Percentiles rank a stretch among this genome's conserved stretches.
Conservation (phyloP, 208 protist species). For the Trypanosoma melophagium region DNA sequence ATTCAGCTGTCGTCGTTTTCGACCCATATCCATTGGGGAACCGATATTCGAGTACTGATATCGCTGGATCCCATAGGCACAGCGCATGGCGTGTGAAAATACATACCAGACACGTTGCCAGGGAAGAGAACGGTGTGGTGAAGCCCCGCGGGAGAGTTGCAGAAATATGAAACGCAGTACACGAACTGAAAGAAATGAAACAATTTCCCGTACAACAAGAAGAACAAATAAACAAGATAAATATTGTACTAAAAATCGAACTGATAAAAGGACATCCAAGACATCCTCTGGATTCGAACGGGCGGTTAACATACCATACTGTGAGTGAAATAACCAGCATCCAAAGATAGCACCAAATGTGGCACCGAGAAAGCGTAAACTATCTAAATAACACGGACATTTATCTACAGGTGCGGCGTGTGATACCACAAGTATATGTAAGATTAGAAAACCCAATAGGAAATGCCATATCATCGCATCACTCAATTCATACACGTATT, state of each 20-base stretch:
- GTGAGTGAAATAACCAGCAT: slow-evolving; percentile 32
- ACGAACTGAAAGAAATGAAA: slow-evolving; percentile 26
- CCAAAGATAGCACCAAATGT: slow-evolving; percentile 45
- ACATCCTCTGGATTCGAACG: slow-evolving; percentile 22
- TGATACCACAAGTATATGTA: slow-evolving; percentile 41
- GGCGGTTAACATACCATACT: slow-evolving; percentile 32
- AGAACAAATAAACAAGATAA: slow-evolving; percentile 39
- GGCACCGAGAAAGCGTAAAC: slow-evolving; percentile 57
- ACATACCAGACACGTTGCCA: slow-evolving; percentile 31
- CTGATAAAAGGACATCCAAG: slow-evolving; percentile 29
- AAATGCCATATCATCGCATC: slow-evolving; percentile 28
- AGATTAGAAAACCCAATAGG: slow-evolving; percentile 29
- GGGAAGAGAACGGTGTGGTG: slow-evolving; percentile 18
- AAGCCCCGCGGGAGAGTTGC: slow-evolving; percentile 36
- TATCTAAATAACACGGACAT: slow-evolving; percentile 79
- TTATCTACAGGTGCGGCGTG: slow-evolving; percentile 60
- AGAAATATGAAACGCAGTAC: slow-evolving; percentile 48
- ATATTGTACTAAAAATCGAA: slow-evolving; percentile 43
- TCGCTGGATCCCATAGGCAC: slow-evolving; percentile 2
- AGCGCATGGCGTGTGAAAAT: slow-evolving; percentile 31
- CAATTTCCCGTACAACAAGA: slow-evolving; percentile 47
- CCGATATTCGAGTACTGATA: background rate
- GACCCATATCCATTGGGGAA: background rate
- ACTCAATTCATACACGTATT: slow-evolving; percentile 21
- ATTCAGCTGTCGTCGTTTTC: background rate